phyloP scores from a whole-genome alignment of 2,329 filamentous ascomycete species.

The Hymenoscyphus linearis region DNA sequence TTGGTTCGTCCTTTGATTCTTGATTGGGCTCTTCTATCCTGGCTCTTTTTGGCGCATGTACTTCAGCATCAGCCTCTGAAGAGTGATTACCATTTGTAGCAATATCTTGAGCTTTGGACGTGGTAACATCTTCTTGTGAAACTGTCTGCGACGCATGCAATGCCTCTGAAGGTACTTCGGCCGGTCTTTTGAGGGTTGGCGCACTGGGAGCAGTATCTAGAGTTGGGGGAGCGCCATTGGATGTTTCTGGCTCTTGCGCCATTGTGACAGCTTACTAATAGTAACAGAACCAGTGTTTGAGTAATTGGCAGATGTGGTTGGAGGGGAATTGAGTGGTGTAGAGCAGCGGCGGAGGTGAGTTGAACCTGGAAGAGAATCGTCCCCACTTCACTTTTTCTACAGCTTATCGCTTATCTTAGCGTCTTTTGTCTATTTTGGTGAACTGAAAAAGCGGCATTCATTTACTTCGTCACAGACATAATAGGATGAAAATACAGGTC shows the following conservation, averaged over 20 bases:
- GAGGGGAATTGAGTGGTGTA: background rate
- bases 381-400: background rate
- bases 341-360: background rate
- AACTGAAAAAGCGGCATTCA: background rate
- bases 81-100: slow-evolving; percentile 17
- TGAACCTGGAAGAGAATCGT: background rate
- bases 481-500: no score
- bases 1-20: background rate
- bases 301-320: background rate
- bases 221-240: slow-evolving; percentile 10
- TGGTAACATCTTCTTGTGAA: slow-evolving; percentile 26
- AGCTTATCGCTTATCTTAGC: slow-evolving; percentile 26
- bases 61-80: slow-evolving; percentile 30
- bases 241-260: slow-evolving; percentile 10
- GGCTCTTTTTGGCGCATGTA: slow-evolving; percentile 53
- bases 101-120: slow-evolving; percentile 30
- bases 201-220: slow-evolving; percentile 13
- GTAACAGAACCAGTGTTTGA: background rate
- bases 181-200: slow-evolving; percentile 28
- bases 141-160: slow-evolving; percentile 23
- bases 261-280: slow-evolving; percentile 6
- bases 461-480: no score
- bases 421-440: background rate
- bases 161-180: slow-evolving; percentile 18
- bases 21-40: slow-evolving; percentile 41